Base-by-base conservation (phyloP, 1,284 basidiomycete species). In the Moesziomyces globuligerus region DNA sequence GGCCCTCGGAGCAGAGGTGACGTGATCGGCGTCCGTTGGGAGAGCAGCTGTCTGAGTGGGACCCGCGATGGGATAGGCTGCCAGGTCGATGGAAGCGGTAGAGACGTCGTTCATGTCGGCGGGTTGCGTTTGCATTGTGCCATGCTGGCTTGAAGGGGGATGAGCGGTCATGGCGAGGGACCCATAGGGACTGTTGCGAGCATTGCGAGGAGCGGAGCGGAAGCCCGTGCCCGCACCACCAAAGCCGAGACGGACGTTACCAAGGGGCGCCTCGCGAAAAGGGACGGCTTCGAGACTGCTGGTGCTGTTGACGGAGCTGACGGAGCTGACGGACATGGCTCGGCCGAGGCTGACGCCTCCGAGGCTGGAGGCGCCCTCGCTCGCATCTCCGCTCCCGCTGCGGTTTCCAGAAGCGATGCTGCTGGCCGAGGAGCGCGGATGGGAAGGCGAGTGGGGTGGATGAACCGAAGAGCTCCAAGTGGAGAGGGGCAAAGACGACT, bases 231-330 rank as follows among this genome's bases (percentile, higher is more conserved):
- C 54, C 28, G 43, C 26, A 7, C 64, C 58, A 18, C 70, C 72
- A 17, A 73, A 77, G 32, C 73, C 67, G 3, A 62, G 50, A 7
- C 77, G 49, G 42, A 72, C 62, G 39, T 81, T 81, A n/a, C 80
- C 80, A 10, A 75, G 53, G 15, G 80, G 80, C 11, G 79, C 79
- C 25, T 75, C 70, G 10, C 79, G 74, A 38, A 81, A 81, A 10
- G 80, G 80, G 1, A 65, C 78, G 5, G 80, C 78, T 41, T 81
- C 80, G 25, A 81, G 71, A 54, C 79, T 81, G 50, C 71, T 75
- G 17, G 78, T 77, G 61, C 75, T 78, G 53, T 73, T 79, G 46
- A 75, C 80, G 18, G 72, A 76, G 58, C 76, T 78, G 21, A 78
- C 74, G 10, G 74, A 76, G 46, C 72, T 75, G 37, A 77, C 68